Percentiles rank a stretch among this genome's conserved stretches.
These are phyloP conservation scores for Flaveria linearis DNA, from an alignment of 129 eudicot species.

Conservation along the genomic window DNA sequence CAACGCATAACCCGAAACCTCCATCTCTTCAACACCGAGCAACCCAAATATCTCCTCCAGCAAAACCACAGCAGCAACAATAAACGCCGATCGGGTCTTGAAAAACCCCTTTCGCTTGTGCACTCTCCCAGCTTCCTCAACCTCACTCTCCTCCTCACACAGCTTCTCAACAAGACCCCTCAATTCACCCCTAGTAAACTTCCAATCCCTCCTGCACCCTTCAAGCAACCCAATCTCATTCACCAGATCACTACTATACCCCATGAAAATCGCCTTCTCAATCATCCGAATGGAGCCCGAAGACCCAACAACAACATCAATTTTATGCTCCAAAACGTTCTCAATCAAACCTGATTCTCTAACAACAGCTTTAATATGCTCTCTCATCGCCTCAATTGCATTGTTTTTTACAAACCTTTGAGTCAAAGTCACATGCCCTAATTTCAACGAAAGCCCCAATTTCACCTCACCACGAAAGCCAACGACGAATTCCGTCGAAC, in stretches of 20 bases:
- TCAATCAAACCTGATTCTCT: conserved; percentile 50
- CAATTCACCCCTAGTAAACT: conserved; percentile 63
- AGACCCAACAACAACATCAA: conserved; percentile 72
- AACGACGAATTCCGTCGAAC: conserved; percentile 75
- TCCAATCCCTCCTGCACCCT: conserved; percentile 64
- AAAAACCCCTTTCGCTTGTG: conserved; percentile 52
- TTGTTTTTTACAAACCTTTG: conserved; percentile 35
- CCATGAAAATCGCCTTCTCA: conserved; percentile 60
- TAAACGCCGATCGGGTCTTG: conserved; percentile 61
- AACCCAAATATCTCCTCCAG: conserved; percentile 66
- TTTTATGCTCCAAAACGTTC: conserved; percentile 36
- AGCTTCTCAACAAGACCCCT: conserved; percentile 52
- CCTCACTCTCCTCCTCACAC: conserved; percentile 41
- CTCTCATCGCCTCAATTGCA: conserved; percentile 46
- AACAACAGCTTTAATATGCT: conserved; percentile 43
- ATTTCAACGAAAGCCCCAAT: conserved; percentile 48
- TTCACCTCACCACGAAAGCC: conserved; percentile 51
- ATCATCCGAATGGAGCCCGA: conserved; percentile 77
- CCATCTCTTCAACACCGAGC: conserved; percentile 70
- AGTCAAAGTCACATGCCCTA: conserved; percentile 76
- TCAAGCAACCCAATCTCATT: conserved; percentile 39
- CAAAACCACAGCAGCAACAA: conserved; percentile 72
- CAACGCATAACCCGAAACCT: conserved; percentile 78
- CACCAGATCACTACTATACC: conserved; percentile 40
- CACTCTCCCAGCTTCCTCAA: conserved; percentile 28